A percentile compares a stretch with the other conserved stretches of the same genome.
Conservation (phyloP, 805 yeast species). For the Starmera dryadoides region DNA sequence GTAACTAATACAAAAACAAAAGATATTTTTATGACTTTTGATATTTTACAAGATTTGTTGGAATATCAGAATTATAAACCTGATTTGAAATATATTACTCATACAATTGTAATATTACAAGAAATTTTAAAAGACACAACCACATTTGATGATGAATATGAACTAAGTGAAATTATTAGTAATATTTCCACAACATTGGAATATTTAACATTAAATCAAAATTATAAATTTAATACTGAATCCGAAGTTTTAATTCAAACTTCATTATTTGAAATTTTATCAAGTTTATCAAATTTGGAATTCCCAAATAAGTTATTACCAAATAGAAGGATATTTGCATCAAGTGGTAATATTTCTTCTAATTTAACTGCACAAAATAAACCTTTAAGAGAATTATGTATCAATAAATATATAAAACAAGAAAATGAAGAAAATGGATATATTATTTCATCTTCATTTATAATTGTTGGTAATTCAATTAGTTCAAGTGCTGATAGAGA, state of each 20-base stretch:
- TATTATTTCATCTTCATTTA: constrained; percentile 11
- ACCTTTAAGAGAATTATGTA: not conserved
- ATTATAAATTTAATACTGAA: constrained; percentile 7
- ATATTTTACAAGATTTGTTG: constrained; percentile 11
- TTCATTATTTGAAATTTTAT: constrained; percentile 5
- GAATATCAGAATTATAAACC: constrained; percentile 3
- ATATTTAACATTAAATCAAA: constrained; percentile 10
- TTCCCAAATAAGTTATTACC: constrained; percentile 13
- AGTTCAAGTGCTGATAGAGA: constrained; percentile 9
- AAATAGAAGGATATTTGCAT: constrained; percentile 15
- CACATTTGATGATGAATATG: constrained; percentile 14
- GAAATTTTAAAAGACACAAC: not conserved
- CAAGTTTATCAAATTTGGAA: constrained; percentile 4
- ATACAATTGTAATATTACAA: not conserved
- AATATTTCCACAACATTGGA: constrained; percentile 13
- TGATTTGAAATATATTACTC: not conserved
- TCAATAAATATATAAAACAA: constrained; percentile 1
- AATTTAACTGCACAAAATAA: constrained; percentile 14
- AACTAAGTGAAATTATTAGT: constrained; percentile 12
- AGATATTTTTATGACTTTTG: constrained; percentile 9
- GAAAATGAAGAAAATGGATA: constrained; percentile 13
- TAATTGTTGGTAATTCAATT: constrained; percentile 19
- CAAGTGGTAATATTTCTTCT: constrained; percentile 21
- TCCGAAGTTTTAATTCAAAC: constrained; percentile 7
- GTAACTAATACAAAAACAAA: constrained; percentile 3